phyloP scores from a whole-genome alignment of 129 eudicot genomes.

The Flaveria robusta region DNA sequence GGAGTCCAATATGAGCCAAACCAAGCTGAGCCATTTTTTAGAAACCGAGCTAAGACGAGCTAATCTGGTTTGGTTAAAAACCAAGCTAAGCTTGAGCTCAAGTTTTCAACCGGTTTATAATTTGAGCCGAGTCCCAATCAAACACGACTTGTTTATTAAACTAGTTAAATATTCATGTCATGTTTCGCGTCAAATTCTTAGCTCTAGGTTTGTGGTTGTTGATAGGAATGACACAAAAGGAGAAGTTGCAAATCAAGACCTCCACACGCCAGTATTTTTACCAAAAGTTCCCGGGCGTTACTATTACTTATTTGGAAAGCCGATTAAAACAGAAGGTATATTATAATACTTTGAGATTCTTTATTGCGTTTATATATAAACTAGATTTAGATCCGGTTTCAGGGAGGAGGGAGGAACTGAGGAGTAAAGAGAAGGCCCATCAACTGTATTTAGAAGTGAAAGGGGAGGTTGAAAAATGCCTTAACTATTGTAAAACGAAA shows the following conservation, averaged over 20 bases:
- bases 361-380: neutral
- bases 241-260: constrained; percentile 62
- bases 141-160: too few species aligned
- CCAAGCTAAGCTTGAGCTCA: too few species aligned
- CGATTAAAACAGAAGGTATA: constrained; percentile 59
- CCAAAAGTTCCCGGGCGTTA: constrained; percentile 72
- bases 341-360: neutral
- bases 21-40: too few species aligned
- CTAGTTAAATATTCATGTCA: too few species aligned
- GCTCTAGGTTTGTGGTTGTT: constrained; percentile 9
- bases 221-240: constrained; percentile 44
- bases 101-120: too few species aligned
- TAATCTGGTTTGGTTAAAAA: too few species aligned
- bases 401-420: constrained; percentile 61
- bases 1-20: too few species aligned
- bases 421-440: constrained; percentile 49
- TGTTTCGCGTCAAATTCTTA: too few species aligned
- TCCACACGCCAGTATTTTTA: constrained; percentile 48
- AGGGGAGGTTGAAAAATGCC: constrained; percentile 56
- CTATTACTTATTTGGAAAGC: constrained; percentile 62
- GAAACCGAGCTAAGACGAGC: too few species aligned
- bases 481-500: constrained; percentile 52
- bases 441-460: constrained; percentile 57
- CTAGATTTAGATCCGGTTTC: neutral
- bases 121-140: too few species aligned